phyloP scores from a whole-genome alignment of 1,284 basidiomycete genomes.

The Microbotryum saponariae region DNA sequence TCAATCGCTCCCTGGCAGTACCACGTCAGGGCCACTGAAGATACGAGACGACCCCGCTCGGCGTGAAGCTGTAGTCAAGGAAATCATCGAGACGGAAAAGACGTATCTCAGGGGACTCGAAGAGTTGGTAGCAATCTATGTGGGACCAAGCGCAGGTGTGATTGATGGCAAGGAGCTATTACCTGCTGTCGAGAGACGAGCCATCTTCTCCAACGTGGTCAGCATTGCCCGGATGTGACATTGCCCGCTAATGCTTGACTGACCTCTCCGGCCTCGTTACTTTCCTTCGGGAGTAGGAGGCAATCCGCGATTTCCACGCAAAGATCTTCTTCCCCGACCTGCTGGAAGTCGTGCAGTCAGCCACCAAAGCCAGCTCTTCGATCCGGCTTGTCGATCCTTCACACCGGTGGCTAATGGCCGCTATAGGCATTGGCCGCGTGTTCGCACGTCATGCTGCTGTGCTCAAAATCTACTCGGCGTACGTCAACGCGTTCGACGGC shows the following conservation, averaged over 20 bases:
- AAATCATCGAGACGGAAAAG: constrained; percentile 68
- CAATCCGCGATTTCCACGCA: constrained; percentile 82
- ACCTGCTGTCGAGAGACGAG: constrained; percentile 75
- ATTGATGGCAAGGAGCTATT: constrained; percentile 63
- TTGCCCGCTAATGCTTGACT: constrained; percentile 34
- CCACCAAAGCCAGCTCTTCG: constrained; percentile 39
- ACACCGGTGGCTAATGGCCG: constrained; percentile 48
- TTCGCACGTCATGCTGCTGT: constrained; percentile 86
- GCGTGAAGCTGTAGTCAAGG: constrained; percentile 39
- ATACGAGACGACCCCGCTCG: constrained; percentile 38
- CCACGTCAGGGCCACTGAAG: constrained; percentile 1
- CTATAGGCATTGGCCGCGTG: constrained; percentile 76
- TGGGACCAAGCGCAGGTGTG: constrained; percentile 57
- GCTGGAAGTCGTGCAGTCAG: constrained; percentile 61
- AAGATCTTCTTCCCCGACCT: constrained; percentile 85
- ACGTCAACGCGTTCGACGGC: constrained; percentile 93
- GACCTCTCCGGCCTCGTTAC: constrained; percentile 8
- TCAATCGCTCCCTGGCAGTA: neutral
- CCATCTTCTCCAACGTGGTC: constrained; percentile 79
- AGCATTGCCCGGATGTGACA: constrained; percentile 27
- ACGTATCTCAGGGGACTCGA: constrained; percentile 89
- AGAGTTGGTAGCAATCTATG: constrained; percentile 91
- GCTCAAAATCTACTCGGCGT: constrained; percentile 90
- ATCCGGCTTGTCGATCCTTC: neutral
- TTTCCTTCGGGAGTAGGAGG: constrained; percentile 47